A percentile compares a stretch with the other conserved stretches of the same genome.
Conservation (phyloP, 2,329 filamentous ascomycete species). For the Myriosclerotinia curreyana region DNA sequence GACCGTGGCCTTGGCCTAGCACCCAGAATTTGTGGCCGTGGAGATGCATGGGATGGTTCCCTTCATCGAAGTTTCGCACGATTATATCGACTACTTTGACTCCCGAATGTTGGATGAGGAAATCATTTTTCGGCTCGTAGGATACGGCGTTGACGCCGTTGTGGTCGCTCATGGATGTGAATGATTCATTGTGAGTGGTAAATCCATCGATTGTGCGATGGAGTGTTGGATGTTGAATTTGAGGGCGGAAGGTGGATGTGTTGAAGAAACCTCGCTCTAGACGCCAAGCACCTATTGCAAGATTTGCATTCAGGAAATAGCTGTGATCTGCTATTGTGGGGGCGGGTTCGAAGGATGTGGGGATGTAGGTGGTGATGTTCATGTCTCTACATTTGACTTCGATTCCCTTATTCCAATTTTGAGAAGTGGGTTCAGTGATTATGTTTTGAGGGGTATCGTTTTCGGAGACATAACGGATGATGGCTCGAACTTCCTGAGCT, state of each 20-base stretch:
- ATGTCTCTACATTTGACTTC: conserved; percentile 37
- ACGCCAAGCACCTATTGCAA: conserved; percentile 58
- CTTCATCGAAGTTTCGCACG: conserved; percentile 70
- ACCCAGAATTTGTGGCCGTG: conserved; percentile 75
- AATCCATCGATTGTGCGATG: conserved; percentile 50
- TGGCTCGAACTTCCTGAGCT: conserved; percentile 47
- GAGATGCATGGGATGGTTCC: conserved; percentile 71
- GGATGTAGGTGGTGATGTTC: conserved; percentile 45
- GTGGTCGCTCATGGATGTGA: conserved; percentile 43
- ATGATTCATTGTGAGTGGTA: conserved; percentile 45
- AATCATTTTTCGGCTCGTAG: conserved; percentile 44
- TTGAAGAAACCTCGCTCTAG: conserved; percentile 60
- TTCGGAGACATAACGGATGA: conserved; percentile 46
- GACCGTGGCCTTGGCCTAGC: conserved; percentile 59
- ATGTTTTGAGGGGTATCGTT: conserved; percentile 15
- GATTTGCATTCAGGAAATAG: conserved; percentile 55
- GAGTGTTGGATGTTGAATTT: conserved; percentile 49
- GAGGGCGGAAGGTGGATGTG: conserved; percentile 50
- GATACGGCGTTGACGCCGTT: conserved; percentile 53
- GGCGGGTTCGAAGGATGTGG: conserved; percentile 44
- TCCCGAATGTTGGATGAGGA: conserved; percentile 62
- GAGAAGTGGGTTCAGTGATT: conserved; percentile 34
- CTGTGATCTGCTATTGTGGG: conserved; percentile 50
- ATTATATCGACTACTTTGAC: conserved; percentile 66
- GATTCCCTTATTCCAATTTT: conserved; percentile 46